Percentiles rank a stretch among this genome's conserved stretches.
phyloP scores from a whole-genome alignment of 495 filamentous ascomycete species.

The Hyaloscypha hepaticicola region DNA sequence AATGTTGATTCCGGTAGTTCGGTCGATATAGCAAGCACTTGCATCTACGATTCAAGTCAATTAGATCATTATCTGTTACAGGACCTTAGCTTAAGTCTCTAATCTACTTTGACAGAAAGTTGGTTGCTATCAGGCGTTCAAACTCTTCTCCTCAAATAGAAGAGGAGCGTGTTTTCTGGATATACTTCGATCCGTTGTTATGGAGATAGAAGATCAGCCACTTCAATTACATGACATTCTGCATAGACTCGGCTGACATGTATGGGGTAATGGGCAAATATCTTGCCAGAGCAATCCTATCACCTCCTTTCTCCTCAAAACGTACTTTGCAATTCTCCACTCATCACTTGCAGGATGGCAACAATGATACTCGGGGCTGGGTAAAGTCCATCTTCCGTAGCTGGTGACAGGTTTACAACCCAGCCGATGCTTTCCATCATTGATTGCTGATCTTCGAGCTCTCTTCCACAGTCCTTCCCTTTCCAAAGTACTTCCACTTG shows the following conservation, averaged over 20 bases:
- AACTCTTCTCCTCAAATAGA: background rate
- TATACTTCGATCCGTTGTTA: background rate
- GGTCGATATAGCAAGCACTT: constrained; percentile 1
- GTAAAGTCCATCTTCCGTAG: constrained; percentile 8
- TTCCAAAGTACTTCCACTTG: constrained; percentile 14
- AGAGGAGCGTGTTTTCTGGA: constrained; percentile 3
- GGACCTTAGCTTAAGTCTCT: constrained; percentile 7
- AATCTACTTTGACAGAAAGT: background rate
- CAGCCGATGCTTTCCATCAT: constrained; percentile 11
- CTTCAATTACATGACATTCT: constrained; percentile 2
- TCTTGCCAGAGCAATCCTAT: constrained; percentile 11
- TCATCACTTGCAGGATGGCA: constrained; percentile 5
- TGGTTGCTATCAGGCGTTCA: background rate
- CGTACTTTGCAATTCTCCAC: constrained; percentile 15
- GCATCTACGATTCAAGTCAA: constrained; percentile 1
- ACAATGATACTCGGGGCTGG: constrained; percentile 7
- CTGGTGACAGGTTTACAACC: constrained; percentile 7
- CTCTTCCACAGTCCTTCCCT: constrained; percentile 7
- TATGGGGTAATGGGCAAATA: constrained; percentile 5
- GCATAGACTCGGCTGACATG: constrained; percentile 6
- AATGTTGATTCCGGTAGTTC: background rate
- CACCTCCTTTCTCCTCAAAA: constrained; percentile 11
- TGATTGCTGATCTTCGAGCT: constrained; percentile 15
- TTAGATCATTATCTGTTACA: constrained; percentile 3
- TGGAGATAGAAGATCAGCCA: constrained; percentile 7